These are phyloP conservation scores for Mrakia frigida DNA, from an alignment of 768 basidiomycete species.

Conservation along the genomic window DNA sequence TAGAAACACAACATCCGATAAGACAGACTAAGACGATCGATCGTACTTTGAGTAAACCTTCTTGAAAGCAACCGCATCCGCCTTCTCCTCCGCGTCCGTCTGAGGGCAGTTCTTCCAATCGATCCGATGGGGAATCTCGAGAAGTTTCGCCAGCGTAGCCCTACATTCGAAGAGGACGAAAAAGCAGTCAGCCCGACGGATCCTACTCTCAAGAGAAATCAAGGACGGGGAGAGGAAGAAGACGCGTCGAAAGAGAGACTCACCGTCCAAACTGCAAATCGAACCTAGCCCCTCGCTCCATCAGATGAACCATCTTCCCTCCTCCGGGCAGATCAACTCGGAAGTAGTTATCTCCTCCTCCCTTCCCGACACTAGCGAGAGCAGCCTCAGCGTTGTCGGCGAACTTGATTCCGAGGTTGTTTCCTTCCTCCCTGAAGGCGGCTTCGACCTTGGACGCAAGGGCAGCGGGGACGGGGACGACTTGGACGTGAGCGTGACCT, in stretches of 20 bases:
- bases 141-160: conserved; percentile 69
- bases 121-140: conserved; percentile 68
- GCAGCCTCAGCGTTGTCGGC: conserved; percentile 65
- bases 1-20: too few relatives aligned
- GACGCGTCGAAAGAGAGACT: conserved; percentile 36
- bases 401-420: conserved; percentile 63
- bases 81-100: conserved; percentile 75
- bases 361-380: conserved; percentile 48
- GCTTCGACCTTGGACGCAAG: conserved; percentile 61
- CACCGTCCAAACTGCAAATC: conserved; percentile 92
- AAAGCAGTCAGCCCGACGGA: neutral
- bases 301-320: conserved; percentile 73
- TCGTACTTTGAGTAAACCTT: conserved; percentile 59
- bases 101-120: conserved; percentile 90
- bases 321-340: conserved; percentile 84
- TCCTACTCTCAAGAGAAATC: neutral
- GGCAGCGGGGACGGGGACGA: conserved; percentile 60
- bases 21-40: neutral
- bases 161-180: conserved; percentile 47
- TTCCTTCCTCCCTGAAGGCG: conserved; percentile 68
- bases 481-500: conserved; percentile 91
- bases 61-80: conserved; percentile 79
- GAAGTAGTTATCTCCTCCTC: conserved; percentile 70
- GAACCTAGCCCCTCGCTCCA: conserved; percentile 72
- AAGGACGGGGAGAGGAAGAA: too few relatives aligned